These are phyloP conservation scores for Hypoxylon trugodes DNA, from an alignment of 495 filamentous ascomycete species.

Conservation along the genomic window DNA sequence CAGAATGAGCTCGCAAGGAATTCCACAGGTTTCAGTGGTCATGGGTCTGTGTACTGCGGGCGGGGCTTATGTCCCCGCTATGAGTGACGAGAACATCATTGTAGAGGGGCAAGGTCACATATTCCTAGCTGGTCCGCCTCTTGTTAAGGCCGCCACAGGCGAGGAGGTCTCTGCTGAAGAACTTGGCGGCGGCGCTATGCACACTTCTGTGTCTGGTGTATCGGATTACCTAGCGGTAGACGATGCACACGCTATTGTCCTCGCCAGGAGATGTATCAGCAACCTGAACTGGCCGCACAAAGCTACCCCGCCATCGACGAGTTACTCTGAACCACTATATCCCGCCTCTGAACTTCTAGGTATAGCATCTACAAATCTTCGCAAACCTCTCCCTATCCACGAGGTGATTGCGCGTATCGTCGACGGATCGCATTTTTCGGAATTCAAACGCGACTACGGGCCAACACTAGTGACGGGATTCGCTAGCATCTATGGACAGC, in stretches of 20 bases:
- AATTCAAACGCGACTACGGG: constrained; percentile 95
- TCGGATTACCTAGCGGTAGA: constrained; percentile 95
- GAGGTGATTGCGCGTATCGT: constrained; percentile 96
- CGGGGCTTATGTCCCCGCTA: constrained; percentile 94
- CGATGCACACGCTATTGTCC: constrained; percentile 90
- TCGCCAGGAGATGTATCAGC: constrained; percentile 81
- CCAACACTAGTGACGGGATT: constrained; percentile 93
- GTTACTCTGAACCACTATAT: constrained; percentile 76
- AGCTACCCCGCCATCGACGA: constrained; percentile 21
- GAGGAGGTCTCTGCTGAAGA: constrained; percentile 94
- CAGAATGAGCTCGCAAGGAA: constrained; percentile 82
- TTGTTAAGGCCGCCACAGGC: constrained; percentile 96
- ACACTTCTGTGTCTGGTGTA: constrained; percentile 91
- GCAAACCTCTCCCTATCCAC: constrained; percentile 81
- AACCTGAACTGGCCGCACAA: constrained; percentile 85
- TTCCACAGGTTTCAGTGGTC: constrained; percentile 93
- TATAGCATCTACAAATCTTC: constrained; percentile 87
- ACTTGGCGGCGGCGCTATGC: constrained; percentile 90
- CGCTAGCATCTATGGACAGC: constrained; percentile 87
- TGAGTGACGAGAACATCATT: constrained; percentile 98
- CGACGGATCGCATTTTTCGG: constrained; percentile 86
- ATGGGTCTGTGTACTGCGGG: constrained; percentile 98
- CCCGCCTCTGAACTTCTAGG: constrained; percentile 82
- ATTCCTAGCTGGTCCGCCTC: constrained; percentile 92
- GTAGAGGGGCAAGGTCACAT: constrained; percentile 95